Evolutionary conservation across 306 rosid genomes (phyloP), one percentile per base, ranked within the genome.

Genomic region (Clitoria ternatea): DNA sequence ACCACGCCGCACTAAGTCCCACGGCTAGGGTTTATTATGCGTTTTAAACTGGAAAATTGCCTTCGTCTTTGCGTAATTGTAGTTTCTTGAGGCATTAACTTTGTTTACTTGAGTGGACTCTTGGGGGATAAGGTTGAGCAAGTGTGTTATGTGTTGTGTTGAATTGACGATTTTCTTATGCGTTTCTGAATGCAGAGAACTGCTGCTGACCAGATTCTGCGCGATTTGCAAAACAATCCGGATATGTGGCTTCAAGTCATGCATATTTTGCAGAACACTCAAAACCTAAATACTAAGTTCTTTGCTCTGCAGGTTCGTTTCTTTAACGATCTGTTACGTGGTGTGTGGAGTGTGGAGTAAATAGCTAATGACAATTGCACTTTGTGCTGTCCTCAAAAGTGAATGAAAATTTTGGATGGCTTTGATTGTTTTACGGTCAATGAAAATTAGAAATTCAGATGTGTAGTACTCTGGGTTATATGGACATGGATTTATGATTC

Each of bases 211-310:
- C 95, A 89, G 69, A 85, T 91, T 73, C 77, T 94, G 83, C 90
- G 97, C 35, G 97, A 94, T 42, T 80, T 94, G 80, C 97, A 94
- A 85, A 91, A 85, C 27, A 94, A 94, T 81, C 87, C 89, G 0
- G 92, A 94, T 26, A 91, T 85, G 92, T 94, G 99, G 99, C 95
- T 94, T 33, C 99, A 94, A 88, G 97, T 94, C 64, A 92, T 94
- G 92, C 99, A 87, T 83, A 85, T 94, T 82, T 79, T 94, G 53
- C 97, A 85, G 50, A 89, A 84, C 78, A 82, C 97, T 52, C 86
- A 83, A 52, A 91, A 76, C 80, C 81, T 91, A 22, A 91, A 92
- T 74, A 92, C 97, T 36, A 92, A 92, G 85, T 92, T 89, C 88
- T 92, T 89, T 74, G 97, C 97, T 49, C 76, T 92, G 80, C 97